Base-by-base conservation (phyloP, 2,329 filamentous ascomycete genomes). In the Fusarium decemcellulare region DNA sequence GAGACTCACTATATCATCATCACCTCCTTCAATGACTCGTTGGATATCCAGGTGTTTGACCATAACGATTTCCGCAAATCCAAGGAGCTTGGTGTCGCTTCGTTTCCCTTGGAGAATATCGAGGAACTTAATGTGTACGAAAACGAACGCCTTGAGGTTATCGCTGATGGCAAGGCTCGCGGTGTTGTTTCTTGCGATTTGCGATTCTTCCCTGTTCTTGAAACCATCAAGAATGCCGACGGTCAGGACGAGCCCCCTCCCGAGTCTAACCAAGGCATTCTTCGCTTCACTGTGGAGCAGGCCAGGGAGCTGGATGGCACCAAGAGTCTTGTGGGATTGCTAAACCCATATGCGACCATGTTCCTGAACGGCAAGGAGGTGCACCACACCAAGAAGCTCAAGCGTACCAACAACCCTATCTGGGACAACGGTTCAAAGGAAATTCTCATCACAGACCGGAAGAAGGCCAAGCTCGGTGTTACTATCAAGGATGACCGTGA, bases 21-120 rank as follows among this genome's bases (percentile, higher is more conserved):
- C 71, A 97, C 94, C 2, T 97, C 94, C 5, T 92, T 97, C 77
- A 93, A 92, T 62, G 96, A 99, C 77, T 87, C 92, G 30, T 85
- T 99, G 59, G 96, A 95, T 23, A 87, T 99, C 59, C 90, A 92
- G 59, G 80, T 97, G 32, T 97, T 91, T 75, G 96, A 99, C 79
- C 98, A 91, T 86, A 99, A 99, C 74, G 96, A 98, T 61, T 93
- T 93, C 80, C 91, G 96, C 71, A 99, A 98, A 82, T 95, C 98
- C 82, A 98, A 98, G 83, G 94, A 98, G 79, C 88, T 99, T 50
- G 96, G 95, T 57, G 87, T 90, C 23, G 94, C 94, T 1, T 94
- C 92, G 0, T 99, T 99, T 78, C 84, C 90, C 8, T 85, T 99
- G 34, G 95, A 98, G 71, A 88, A 91, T 66, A 82, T 99, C 0